Evolutionary conservation across 352 stramenopile species (phyloP).

Genomic region (Globisporangium nagaii): DNA sequence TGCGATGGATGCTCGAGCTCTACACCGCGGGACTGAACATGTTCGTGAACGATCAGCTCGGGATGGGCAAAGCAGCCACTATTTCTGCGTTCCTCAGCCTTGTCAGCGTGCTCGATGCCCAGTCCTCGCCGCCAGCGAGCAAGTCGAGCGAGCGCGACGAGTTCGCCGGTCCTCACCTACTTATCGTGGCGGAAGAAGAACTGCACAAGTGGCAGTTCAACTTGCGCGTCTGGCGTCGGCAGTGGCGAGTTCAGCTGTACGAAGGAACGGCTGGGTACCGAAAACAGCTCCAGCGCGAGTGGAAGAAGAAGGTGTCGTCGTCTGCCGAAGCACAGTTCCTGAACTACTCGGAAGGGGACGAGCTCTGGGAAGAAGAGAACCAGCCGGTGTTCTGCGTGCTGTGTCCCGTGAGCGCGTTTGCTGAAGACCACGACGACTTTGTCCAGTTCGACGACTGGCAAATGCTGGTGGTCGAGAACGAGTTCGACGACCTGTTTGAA

Average conservation of each 20-base stretch:
- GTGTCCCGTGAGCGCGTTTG: slow-evolving; percentile 49
- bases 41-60: slow-evolving; percentile 82
- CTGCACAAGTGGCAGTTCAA: slow-evolving; percentile 79
- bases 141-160: not conserved
- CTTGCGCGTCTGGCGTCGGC: slow-evolving; percentile 47
- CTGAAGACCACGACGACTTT: slow-evolving; percentile 48
- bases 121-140: not conserved
- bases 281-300: slow-evolving; percentile 42
- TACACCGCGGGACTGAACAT: slow-evolving; percentile 59
- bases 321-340: slow-evolving; percentile 14
- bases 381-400: slow-evolving; percentile 58
- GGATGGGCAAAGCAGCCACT: slow-evolving; percentile 80
- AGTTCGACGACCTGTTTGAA: slow-evolving; percentile 42
- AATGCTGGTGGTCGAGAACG: slow-evolving; percentile 72
- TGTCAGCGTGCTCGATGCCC: slow-evolving; percentile 29
- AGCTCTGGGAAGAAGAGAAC: slow-evolving; percentile 24
- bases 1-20: slow-evolving; percentile 81
- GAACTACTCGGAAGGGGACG: slow-evolving; percentile 44
- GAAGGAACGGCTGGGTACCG: slow-evolving; percentile 27
- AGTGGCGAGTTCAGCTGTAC: slow-evolving; percentile 63
- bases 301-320: slow-evolving; percentile 27
- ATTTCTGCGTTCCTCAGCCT: slow-evolving; percentile 71
- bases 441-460: slow-evolving; percentile 46
- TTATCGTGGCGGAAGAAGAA: slow-evolving; percentile 71
- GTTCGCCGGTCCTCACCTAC: slow-evolving; percentile 51